Evolutionary conservation across 164 flowering plant species (phyloP), one percentile per base, ranked within the genome.

Genomic region (Houttuynia cordata): DNA sequence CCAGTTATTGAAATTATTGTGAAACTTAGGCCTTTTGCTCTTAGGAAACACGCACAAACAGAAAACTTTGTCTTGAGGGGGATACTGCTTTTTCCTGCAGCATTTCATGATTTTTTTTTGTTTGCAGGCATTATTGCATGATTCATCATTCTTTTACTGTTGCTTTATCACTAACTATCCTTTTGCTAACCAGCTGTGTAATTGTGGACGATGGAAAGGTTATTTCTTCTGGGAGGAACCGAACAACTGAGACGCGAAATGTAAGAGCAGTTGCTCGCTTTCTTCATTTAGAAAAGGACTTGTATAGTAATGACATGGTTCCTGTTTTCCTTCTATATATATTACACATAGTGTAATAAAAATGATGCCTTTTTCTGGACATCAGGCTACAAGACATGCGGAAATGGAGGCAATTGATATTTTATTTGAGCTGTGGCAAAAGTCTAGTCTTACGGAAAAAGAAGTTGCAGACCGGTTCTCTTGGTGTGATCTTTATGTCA

Each of bases 341-440:
- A 20, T 18, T 7, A 7, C 19, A 20, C 39, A 12, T 17, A 18
- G 1, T 52, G 14, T 14, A 10, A 42, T 14, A 10, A 42, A 14
- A 10, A 14, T 42, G 49, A 10, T 42, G 49, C 10, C 10, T 42
- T 37, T 64, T 51, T 42, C 60, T 57, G 54, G 53, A 13, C 30
- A 53, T 21, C 14, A 86, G 94, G 97, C 97, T 39, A 83, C 96
- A 37, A 80, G 97, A 65, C 98, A 93, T 75, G 94, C 98, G 10
- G 98, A 93, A 73, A 87, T 93, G 96, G 98, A 84, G 76, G 94
- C 98, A 20, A 80, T 86, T 53, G 97, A 90, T 71, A 30, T 66
- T 62, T 76, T 93, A 66, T 85, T 93, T 52, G 78, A 81, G 56
- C 74, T 69, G 63, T 90, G 96, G 97, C 79, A 78, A 60, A 75